phyloP scores from a whole-genome alignment of 2,329 filamentous ascomycete genomes.

The Talaromyces sp. region DNA sequence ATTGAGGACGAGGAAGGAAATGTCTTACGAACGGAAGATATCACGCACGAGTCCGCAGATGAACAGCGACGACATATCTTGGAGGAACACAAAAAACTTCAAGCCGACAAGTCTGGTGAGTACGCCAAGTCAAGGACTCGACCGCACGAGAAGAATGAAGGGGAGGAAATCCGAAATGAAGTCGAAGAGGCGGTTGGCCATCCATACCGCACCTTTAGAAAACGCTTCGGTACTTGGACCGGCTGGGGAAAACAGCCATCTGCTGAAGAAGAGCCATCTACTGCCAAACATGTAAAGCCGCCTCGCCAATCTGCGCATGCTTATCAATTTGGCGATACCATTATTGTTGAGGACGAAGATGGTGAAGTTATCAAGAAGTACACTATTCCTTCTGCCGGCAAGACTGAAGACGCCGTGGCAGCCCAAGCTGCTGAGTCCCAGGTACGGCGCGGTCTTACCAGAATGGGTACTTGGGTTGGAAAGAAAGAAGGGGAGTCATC shows the following conservation, averaged over 20 bases:
- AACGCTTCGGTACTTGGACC: constrained; percentile 46
- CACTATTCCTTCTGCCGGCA: constrained; percentile 53
- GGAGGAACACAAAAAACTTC: constrained; percentile 50
- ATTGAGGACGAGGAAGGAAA: constrained; percentile 86
- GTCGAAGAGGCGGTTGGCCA: constrained; percentile 32
- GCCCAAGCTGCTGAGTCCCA: constrained; percentile 33
- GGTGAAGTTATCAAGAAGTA: constrained; percentile 68
- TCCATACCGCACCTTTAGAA: constrained; percentile 43
- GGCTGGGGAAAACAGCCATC: constrained; percentile 37
- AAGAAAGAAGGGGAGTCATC: constrained; percentile 35
- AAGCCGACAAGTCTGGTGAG: constrained; percentile 48
- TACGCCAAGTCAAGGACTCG: constrained; percentile 47
- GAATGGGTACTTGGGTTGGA: constrained; percentile 60
- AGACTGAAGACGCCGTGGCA: constrained; percentile 25
- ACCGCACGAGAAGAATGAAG: constrained; percentile 43
- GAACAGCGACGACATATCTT: constrained; percentile 59
- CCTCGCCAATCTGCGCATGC: constrained; percentile 57
- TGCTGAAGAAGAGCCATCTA: constrained; percentile 22
- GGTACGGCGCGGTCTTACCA: constrained; percentile 51
- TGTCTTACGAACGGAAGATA: constrained; percentile 66
- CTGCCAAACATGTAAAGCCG: constrained; percentile 32
- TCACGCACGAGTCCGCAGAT: constrained; percentile 46
- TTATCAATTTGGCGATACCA: constrained; percentile 67
- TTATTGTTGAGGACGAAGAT: constrained; percentile 67
- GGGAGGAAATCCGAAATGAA: constrained; percentile 41